These are phyloP conservation scores for Ceratobasidium sp. DNA, from an alignment of 1,284 basidiomycete species.

Conservation along the genomic window DNA sequence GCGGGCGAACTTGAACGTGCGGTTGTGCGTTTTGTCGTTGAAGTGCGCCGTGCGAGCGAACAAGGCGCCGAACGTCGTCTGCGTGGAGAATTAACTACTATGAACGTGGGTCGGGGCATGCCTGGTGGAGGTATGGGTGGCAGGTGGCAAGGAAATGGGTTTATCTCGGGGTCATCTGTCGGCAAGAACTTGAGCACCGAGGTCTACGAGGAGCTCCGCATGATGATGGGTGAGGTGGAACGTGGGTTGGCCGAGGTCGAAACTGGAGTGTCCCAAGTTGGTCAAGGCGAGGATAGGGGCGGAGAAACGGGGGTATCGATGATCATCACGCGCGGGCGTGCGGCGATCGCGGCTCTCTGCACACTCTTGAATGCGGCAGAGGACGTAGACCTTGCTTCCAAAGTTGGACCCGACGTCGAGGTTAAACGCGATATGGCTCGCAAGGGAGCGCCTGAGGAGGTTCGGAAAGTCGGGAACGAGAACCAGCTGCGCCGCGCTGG, in stretches of 20 bases:
- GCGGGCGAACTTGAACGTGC: constrained; percentile 81
- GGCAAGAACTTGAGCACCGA: constrained; percentile 58
- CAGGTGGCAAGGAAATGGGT: constrained; percentile 69
- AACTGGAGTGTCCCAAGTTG: neutral
- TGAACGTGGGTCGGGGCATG: constrained; percentile 74
- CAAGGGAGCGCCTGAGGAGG: constrained; percentile 1
- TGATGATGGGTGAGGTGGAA: constrained; percentile 31
- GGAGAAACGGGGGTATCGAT: constrained; percentile 15
- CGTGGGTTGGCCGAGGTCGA: constrained; percentile 22
- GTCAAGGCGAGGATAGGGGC: constrained; percentile 1
- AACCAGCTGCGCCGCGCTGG: constrained; percentile 17
- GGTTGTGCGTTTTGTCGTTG: constrained; percentile 74
- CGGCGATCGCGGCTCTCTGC: constrained; percentile 44
- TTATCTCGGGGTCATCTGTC: constrained; percentile 57
- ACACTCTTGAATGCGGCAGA: constrained; percentile 67
- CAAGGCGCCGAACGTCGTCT: constrained; percentile 62
- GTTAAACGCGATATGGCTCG: constrained; percentile 55
- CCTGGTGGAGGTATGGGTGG: constrained; percentile 53
- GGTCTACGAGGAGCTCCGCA: constrained; percentile 11
- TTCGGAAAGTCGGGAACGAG: neutral
- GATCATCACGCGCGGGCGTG: constrained; percentile 44
- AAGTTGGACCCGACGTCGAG: constrained; percentile 80
- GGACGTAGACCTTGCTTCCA: constrained; percentile 77
- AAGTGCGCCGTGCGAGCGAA: constrained; percentile 58
- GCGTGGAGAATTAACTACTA: constrained; percentile 69